Evolutionary conservation across 108 stramenopile species (phyloP), one percentile per base, ranked within the genome.

Genomic region (Asterionellopsis glacialis): DNA sequence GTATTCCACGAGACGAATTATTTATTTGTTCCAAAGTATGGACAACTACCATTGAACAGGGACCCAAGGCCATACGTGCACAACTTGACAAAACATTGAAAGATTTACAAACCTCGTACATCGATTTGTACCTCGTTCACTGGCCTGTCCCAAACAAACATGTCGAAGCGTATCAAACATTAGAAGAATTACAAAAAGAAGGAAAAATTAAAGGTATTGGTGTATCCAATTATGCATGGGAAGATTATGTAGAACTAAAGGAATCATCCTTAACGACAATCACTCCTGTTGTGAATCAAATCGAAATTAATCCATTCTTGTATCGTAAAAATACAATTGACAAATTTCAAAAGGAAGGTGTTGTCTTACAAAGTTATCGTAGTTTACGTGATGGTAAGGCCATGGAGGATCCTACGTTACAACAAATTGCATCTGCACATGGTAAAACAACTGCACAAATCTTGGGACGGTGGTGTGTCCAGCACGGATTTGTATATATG

Each of bases 11-110:
- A 39, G 57, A 76, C 28, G 82, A 95, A 11, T 61, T 97, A 25
- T 97, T 95, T 61, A n/a, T 95, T 2, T 90, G 83, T 61, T 75
- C 76, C 47, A 97, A 97, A 65, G 91, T 94, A 11, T 97, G 96
- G 93, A 91, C 93, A 0, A 84, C 92, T n/a, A 91, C 90, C 28
- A 90, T 92, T 52, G 89, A 92, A 55, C 62, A 78, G 59, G 91
- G 91, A 22, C 82, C 73, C 4, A 80, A 77, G 12, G 91, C 90
- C 11, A 77, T 94, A 51, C 72, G 72, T 9, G 63, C 65, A 0
- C 81, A 84, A 57, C 55, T 95, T 54, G 77, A 90, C 13, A 68
- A 80, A 57, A 89, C 93, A 10, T 67, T 97, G 16, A n/a, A 39
- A 4, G 88, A 88, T 53, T 64, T 97, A 9, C 78, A 80, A 50